Percentiles rank a stretch among this genome's conserved stretches.
Evolutionary conservation across 2,329 filamentous ascomycete species (phyloP).

Genomic region (Seiridium unicorne): DNA sequence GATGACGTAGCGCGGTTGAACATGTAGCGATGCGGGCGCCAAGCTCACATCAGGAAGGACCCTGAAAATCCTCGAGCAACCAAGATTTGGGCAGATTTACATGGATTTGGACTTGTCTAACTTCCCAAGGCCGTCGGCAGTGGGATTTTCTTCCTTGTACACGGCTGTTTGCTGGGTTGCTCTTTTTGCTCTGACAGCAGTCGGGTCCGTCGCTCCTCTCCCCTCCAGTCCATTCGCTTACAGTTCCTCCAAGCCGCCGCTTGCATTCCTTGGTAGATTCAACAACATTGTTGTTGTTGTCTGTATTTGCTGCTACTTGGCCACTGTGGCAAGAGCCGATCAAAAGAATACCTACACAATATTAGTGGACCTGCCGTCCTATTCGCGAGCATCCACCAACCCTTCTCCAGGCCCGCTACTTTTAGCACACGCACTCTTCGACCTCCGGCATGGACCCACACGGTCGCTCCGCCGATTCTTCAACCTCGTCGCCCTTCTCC

Average conservation of each 20-base stretch:
- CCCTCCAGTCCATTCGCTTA: too few relatives aligned
- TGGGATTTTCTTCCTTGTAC: not conserved
- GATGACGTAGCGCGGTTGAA: slow-evolving; percentile 15
- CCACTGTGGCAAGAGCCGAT: too few relatives aligned
- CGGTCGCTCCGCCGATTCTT: slow-evolving; percentile 1
- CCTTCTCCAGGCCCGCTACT: not conserved
- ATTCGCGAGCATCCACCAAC: not conserved
- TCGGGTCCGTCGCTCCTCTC: too few relatives aligned
- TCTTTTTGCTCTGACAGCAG: too few relatives aligned
- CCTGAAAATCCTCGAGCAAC: slow-evolving; percentile 15
- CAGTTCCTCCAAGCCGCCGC: too few relatives aligned
- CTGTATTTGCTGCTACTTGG: too few relatives aligned
- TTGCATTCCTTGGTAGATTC: too few relatives aligned
- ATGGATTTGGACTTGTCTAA: too few relatives aligned
- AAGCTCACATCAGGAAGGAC: slow-evolving; percentile 12
- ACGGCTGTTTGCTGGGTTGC: too few relatives aligned
- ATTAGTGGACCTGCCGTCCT: not conserved
- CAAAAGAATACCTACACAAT: too few relatives aligned
- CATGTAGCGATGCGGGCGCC: not conserved
- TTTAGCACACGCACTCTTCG: not conserved
- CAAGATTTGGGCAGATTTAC: not conserved
- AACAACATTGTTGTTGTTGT: too few relatives aligned
- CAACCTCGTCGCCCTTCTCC: not conserved
- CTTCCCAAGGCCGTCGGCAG: too few relatives aligned
- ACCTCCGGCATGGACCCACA: slow-evolving; percentile 6